A percentile compares a stretch with the other conserved stretches of the same genome.
These are phyloP conservation scores for Raphanus hybrid DNA, from an alignment of 441 rosid species.

Conservation along the genomic window DNA sequence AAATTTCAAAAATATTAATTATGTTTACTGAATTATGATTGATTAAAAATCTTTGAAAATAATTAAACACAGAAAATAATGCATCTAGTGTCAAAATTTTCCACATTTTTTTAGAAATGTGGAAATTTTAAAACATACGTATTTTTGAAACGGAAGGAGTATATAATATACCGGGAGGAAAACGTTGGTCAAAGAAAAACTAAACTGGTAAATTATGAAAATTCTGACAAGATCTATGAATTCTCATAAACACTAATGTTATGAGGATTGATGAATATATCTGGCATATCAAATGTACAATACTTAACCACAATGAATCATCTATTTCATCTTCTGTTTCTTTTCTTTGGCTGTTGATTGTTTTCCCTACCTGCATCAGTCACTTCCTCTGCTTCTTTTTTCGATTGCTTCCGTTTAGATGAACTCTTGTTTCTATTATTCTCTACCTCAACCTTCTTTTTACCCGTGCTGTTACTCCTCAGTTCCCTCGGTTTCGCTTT, in stretches of 20 bases:
- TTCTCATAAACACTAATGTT: constrained; percentile 20
- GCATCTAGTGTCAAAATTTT: too few species aligned
- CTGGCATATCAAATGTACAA: constrained; percentile 31
- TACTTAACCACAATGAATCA: constrained; percentile 19
- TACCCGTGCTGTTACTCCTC: constrained; percentile 43
- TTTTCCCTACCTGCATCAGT: constrained; percentile 44
- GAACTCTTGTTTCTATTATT: constrained; percentile 46
- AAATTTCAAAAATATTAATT: too few species aligned
- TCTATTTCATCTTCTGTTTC: constrained; percentile 37
- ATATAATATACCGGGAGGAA: background rate
- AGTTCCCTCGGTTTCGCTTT: constrained; percentile 48
- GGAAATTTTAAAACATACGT: too few species aligned
- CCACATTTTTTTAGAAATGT: too few species aligned
- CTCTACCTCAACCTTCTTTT: constrained; percentile 50
- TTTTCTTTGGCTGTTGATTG: constrained; percentile 44
- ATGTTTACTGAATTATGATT: too few species aligned
- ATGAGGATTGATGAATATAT: constrained; percentile 26
- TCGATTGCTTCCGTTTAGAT: constrained; percentile 50
- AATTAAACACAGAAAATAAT: too few species aligned
- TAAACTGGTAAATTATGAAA: constrained; percentile 21
- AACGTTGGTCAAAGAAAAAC: background rate
- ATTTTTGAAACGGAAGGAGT: too few species aligned
- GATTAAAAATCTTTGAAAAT: too few species aligned
- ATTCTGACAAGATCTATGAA: constrained; percentile 23
- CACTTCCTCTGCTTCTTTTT: constrained; percentile 43